Base-by-base conservation (phyloP, 169 alveolate species). In the Theileria equi region DNA sequence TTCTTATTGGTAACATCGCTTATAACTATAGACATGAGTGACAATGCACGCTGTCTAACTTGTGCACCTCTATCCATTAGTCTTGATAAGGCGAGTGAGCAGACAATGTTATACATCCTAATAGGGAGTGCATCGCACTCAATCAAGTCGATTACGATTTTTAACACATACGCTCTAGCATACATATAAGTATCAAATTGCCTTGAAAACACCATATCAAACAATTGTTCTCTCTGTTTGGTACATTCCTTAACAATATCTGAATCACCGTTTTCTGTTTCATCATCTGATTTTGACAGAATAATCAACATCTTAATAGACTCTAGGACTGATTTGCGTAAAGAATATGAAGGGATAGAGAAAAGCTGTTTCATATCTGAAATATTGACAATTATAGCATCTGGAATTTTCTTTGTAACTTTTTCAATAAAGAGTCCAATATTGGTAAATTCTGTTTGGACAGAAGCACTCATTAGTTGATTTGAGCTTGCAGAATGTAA, bases 21-120 rank as follows among this genome's bases (percentile, higher is more conserved):
- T 17, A 86, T 77, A 50, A 86, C 45, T 31, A 81, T 35, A 1
- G 90, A 70, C 45, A 86, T 65, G 41, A 86, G 72, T 32, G 81
- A 31, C 52, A 86, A 76, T 23, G 92, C 89, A 21, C 88, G 54
- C 65, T 86, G 92, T 40, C 92, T 79, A 28, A 86, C 92, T 61
- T 78, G 81, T 16, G 92, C 80, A 1, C 90, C 84, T 38, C 71
- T 76, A 57, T 86, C 92, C 76, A 69, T 70, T 35, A 86, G 53
- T 50, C 92, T 43, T 26, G 74, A 70, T 40, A 83, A 48, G 32
- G 90, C 84, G 50, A 86, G 50, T 13, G 58, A 17, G 21, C 84
- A 81, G 32, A 66, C 55, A 36, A 53, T 45, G 38, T 62, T 80
- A 45, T 78, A 81, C 74, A 73, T 80, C 35, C 83, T 70, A 5